Conservation (phyloP, 2,329 filamentous ascomycete genomes). For the Didymella glomerata region DNA sequence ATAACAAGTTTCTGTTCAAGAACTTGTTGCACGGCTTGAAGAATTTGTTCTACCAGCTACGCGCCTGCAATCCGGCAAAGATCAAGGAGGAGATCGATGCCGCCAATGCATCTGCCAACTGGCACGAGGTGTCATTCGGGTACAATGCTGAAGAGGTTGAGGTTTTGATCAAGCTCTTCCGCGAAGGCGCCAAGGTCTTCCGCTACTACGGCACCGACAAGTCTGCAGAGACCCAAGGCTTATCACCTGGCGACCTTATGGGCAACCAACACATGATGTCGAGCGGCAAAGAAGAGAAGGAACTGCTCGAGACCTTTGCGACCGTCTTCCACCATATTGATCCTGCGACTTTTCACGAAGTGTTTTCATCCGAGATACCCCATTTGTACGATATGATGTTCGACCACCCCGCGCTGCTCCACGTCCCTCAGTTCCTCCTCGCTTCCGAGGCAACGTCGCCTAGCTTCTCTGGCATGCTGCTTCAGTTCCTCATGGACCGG, state of each 20-base stretch:
- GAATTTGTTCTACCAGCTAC: slow-evolving; percentile 94
- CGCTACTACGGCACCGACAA: slow-evolving; percentile 95
- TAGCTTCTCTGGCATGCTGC: slow-evolving; percentile 96
- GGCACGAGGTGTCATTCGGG: slow-evolving; percentile 94
- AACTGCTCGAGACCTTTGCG: slow-evolving; percentile 94
- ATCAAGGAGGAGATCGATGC: slow-evolving; percentile 71
- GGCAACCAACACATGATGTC: slow-evolving; percentile 95
- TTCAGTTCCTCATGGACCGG: slow-evolving; percentile 96
- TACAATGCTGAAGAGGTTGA: slow-evolving; percentile 97
- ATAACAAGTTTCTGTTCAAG: slow-evolving; percentile 98
- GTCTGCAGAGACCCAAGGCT: slow-evolving; percentile 74
- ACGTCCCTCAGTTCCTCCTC: slow-evolving; percentile 97
- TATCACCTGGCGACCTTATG: slow-evolving; percentile 89
- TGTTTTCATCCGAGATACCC: slow-evolving; percentile 97
- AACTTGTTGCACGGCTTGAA: slow-evolving; percentile 96
- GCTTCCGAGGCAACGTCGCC: slow-evolving; percentile 98
- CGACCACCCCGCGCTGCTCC: slow-evolving; percentile 90
- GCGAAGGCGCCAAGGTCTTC: slow-evolving; percentile 95
- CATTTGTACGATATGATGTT: slow-evolving; percentile 98
- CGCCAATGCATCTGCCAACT: slow-evolving; percentile 82
- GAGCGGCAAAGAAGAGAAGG: slow-evolving; percentile 95
- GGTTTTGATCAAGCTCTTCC: slow-evolving; percentile 96
- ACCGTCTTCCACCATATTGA: slow-evolving; percentile 99
- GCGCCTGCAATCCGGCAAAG: slow-evolving; percentile 78
- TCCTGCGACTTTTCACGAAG: slow-evolving; percentile 96